Percentiles rank a stretch among this genome's conserved stretches.
phyloP scores from a whole-genome alignment of 306 rosid species.

The Vigna trinervia region DNA sequence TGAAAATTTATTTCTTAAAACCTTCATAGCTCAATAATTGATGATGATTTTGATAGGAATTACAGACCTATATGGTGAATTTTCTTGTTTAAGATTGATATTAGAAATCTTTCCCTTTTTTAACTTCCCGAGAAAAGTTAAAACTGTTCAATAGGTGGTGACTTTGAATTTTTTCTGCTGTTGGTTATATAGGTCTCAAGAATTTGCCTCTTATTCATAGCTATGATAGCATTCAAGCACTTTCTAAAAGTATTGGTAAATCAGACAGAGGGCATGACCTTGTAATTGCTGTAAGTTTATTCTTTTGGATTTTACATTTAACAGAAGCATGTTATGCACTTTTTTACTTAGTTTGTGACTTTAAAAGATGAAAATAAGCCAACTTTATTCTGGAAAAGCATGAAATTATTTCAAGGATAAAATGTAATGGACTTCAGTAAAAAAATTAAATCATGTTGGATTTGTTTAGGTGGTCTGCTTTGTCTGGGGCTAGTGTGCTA shows the following conservation, averaged over 20 bases:
- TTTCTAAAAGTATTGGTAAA: slow-evolving; percentile 66
- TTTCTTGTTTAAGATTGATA: slow-evolving; percentile 13
- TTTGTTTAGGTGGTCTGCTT: slow-evolving; percentile 1
- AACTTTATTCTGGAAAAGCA: slow-evolving; percentile 4
- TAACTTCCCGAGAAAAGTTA: slow-evolving; percentile 10
- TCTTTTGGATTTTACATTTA: slow-evolving; percentile 28
- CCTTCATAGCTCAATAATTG: background rate
- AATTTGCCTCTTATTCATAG: slow-evolving; percentile 92
- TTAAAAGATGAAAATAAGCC: slow-evolving; percentile 5
- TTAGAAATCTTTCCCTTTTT: slow-evolving; percentile 7
- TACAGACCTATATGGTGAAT: background rate
- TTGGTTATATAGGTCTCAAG: slow-evolving; percentile 67
- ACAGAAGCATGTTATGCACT: slow-evolving; percentile 7
- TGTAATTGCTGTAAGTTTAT: slow-evolving; percentile 89
- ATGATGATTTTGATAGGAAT: background rate
- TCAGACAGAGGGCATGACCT: slow-evolving; percentile 90
- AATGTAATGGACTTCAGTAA: slow-evolving; percentile 1
- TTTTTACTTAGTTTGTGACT: slow-evolving; percentile 14
- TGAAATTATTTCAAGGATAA: slow-evolving; percentile 24
- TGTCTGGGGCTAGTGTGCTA: background rate
- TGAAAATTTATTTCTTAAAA: background rate
- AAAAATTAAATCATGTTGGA: background rate
- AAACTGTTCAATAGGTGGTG: slow-evolving; percentile 16
- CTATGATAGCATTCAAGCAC: slow-evolving; percentile 80
- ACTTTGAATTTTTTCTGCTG: slow-evolving; percentile 22